Evolutionary conservation across 2,329 filamentous ascomycete species (phyloP).

Genomic region (Coniosporium tulheliwenetii): DNA sequence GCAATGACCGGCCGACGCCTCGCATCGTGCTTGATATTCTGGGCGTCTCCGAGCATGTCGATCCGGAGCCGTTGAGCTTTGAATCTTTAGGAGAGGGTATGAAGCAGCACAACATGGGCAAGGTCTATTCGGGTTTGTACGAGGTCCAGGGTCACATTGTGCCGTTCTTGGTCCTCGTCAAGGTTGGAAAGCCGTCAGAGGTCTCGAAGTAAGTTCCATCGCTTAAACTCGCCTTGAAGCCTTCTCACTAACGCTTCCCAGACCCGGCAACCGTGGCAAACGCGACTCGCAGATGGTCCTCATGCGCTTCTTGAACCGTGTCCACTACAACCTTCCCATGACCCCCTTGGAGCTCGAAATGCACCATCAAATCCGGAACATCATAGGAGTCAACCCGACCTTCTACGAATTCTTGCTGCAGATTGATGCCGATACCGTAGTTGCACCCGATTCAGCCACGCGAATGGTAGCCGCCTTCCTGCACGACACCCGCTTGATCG

Average conservation of each 20-base stretch:
- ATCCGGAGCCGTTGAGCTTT: constrained; percentile 92
- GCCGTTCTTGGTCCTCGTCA: constrained; percentile 91
- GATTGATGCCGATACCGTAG: constrained; percentile 94
- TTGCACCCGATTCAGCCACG: constrained; percentile 75
- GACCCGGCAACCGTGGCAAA: constrained; percentile 92
- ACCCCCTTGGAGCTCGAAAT: constrained; percentile 93
- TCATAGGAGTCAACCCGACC: constrained; percentile 94
- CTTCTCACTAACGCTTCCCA: constrained; percentile 8
- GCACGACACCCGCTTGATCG: constrained; percentile 84
- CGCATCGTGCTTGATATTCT: constrained; percentile 94
- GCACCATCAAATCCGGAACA: constrained; percentile 96
- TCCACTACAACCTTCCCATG: constrained; percentile 96
- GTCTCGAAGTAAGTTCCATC: constrained; percentile 30
- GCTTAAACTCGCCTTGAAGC: constrained; percentile 8
- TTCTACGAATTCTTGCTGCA: constrained; percentile 96
- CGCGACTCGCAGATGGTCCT: constrained; percentile 97
- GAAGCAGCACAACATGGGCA: constrained; percentile 99
- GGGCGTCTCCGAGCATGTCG: constrained; percentile 81
- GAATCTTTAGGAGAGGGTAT: constrained; percentile 89
- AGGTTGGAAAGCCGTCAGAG: constrained; percentile 77
- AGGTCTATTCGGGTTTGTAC: constrained; percentile 93
- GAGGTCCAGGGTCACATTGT: constrained; percentile 97
- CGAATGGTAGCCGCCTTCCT: constrained; percentile 86
- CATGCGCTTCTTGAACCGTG: constrained; percentile 98
- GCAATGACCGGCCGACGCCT: constrained; percentile 89